Conservation (phyloP, 768 basidiomycete genomes). For the Boletus edulis region DNA sequence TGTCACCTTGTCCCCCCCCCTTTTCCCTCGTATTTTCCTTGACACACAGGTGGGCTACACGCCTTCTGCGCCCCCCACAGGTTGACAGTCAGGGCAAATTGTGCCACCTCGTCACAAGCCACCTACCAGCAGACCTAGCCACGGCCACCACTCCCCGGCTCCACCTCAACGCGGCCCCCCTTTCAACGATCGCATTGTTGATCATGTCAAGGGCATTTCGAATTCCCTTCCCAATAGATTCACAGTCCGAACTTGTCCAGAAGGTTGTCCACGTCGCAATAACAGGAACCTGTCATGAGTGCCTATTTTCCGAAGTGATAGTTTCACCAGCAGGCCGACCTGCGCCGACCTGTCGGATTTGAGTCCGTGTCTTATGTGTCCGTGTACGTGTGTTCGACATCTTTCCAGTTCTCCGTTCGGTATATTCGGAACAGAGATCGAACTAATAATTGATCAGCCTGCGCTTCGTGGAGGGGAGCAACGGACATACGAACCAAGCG, state of each 20-base stretch:
- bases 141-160: constrained; percentile 6
- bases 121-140: neutral
- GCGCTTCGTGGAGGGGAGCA: neutral
- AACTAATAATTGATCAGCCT: constrained; percentile 11
- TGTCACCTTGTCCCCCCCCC: neutral
- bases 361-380: neutral
- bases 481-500: constrained; percentile 7
- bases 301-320: constrained; percentile 1
- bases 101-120: constrained; percentile 1
- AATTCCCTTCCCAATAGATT: constrained; percentile 12
- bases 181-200: constrained; percentile 11
- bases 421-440: neutral
- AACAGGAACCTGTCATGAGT: neutral
- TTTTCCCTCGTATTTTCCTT: neutral
- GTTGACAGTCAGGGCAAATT: neutral
- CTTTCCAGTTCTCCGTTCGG: constrained; percentile 2
- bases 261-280: constrained; percentile 12
- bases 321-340: neutral
- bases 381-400: constrained; percentile 8
- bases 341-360: neutral
- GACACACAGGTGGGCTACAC: neutral
- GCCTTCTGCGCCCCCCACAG: neutral
- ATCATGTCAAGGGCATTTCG: constrained; percentile 18
- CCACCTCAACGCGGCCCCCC: constrained; percentile 7
- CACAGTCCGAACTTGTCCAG: constrained; percentile 17